Base-by-base conservation (phyloP, 2,329 filamentous ascomycete species). In the Microsporum canis region DNA sequence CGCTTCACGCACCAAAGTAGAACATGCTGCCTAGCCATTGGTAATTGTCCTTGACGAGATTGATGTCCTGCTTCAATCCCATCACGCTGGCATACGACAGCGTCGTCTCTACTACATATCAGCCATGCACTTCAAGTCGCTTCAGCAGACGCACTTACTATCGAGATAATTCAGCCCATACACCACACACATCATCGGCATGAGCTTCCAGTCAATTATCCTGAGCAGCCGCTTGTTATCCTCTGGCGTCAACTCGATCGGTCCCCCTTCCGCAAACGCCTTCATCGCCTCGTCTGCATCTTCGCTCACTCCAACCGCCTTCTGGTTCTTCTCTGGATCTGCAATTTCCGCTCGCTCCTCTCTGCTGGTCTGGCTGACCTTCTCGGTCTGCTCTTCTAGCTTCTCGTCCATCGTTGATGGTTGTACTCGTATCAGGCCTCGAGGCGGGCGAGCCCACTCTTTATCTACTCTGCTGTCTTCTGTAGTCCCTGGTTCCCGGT, bases 221-320 rank as follows among this genome's bases (percentile, higher is more conserved):
- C 77, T 73, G n/a, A 87, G 68, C 14, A 88, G 68, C n/a, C 81
- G 73, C 64, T 78, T 81, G 65, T 83, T 84, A 29, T 81, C 83
- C 55, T 77, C 78, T 64, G 80, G 80, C 60, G 81, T 82, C 39
- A 85, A 71, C 39, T 79, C 75, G 27, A 84, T 72, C 0, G 78
- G 68, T 65, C 83, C 75, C 27, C 81, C 82, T 31, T 69, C 68
- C 7, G 75, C 75, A 65, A 84, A 80, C 2, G 80, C 82, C 65
- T 83, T 81, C 77, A 84, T 75, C 33, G 83, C 83, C 62, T 83
- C 81, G 66, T 85, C 83, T 33, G 78, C 82, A 77, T 84, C 81
- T 60, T 82, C 77, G 1, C 79, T 76, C 66, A 83, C 81, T 65
- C 36, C 8, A 8, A 34, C 45, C 8, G 10, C 14, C 31, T 39